Conservation (phyloP, 2,329 filamentous ascomycete species). For the Camptophora hylomeconis region DNA sequence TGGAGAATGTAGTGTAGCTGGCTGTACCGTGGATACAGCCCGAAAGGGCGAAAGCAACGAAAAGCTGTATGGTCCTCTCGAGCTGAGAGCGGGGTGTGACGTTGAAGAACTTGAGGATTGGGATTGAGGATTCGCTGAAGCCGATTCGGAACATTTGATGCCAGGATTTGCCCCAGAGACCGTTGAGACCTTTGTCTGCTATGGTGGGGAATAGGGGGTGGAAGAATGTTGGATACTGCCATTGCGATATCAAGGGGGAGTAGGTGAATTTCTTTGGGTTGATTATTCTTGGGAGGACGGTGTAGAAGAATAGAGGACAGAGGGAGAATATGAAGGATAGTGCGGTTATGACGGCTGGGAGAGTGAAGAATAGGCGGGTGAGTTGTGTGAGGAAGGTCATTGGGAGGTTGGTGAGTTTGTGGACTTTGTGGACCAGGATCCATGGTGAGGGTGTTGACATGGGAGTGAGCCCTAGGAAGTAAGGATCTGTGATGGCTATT, state of each 20-base stretch:
- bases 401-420: constrained; percentile 8
- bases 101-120: constrained; percentile 9
- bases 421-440: too few species aligned
- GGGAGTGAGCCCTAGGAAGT: constrained; percentile 52
- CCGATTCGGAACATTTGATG: constrained; percentile 76
- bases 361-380: constrained; percentile 45
- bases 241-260: constrained; percentile 46
- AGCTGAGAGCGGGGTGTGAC: constrained; percentile 7
- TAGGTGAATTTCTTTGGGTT: constrained; percentile 32
- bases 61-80: constrained; percentile 28
- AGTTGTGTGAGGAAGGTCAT: constrained; percentile 27
- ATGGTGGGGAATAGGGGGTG: constrained; percentile 27
- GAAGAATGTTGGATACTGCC: constrained; percentile 49
- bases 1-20: constrained; percentile 51
- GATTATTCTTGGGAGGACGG: constrained; percentile 38
- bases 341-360: constrained; percentile 44
- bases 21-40: constrained; percentile 59
- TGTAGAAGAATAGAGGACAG: constrained; percentile 47
- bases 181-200: constrained; percentile 55
- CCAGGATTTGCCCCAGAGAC: constrained; percentile 81
- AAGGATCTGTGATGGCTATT: constrained; percentile 61
- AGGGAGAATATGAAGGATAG: constrained; percentile 49
- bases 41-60: constrained; percentile 51
- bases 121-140: constrained; percentile 22
- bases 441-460: constrained; percentile 28